These are phyloP conservation scores for Setaria italica DNA, from an alignment of 202 grass and related monocot genomes.

Conservation along the genomic window DNA sequence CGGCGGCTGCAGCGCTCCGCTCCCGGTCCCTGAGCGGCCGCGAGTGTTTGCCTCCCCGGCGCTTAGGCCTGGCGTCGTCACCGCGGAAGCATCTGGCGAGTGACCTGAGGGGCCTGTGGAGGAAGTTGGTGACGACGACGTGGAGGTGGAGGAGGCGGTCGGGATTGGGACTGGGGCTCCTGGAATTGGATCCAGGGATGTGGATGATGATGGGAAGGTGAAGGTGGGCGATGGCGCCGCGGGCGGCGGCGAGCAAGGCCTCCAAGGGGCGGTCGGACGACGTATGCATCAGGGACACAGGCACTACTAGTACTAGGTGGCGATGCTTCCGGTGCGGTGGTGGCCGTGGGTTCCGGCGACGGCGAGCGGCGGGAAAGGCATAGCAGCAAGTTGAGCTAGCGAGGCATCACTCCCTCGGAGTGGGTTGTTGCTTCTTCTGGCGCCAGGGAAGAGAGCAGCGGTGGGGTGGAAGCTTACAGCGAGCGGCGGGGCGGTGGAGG, in stretches of 20 bases:
- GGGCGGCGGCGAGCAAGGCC: conserved; percentile 37
- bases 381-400: not conserved
- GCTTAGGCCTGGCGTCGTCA: conserved; percentile 15
- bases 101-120: conserved; percentile 75
- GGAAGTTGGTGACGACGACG: conserved; percentile 62
- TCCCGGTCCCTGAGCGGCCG: conserved; percentile 26
- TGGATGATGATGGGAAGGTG: conserved; percentile 28
- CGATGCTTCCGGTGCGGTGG: not conserved
- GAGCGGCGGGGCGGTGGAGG: not conserved
- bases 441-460: not conserved
- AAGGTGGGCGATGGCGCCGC: conserved; percentile 42
- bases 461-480: conserved; percentile 6
- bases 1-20: not conserved
- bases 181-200: conserved; percentile 39
- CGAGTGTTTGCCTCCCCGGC: not conserved
- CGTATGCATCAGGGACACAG: not conserved
- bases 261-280: conserved; percentile 50
- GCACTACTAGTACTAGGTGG: not conserved
- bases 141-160: conserved; percentile 69
- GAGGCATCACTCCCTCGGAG: not conserved
- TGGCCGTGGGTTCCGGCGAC: conserved; percentile 31
- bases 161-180: not conserved
- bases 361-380: conserved; percentile 40
- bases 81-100: conserved; percentile 69
- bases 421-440: not conserved